Evolutionary conservation across 2,329 filamentous ascomycete genomes (phyloP).

Genomic region (Xylaria sp.): DNA sequence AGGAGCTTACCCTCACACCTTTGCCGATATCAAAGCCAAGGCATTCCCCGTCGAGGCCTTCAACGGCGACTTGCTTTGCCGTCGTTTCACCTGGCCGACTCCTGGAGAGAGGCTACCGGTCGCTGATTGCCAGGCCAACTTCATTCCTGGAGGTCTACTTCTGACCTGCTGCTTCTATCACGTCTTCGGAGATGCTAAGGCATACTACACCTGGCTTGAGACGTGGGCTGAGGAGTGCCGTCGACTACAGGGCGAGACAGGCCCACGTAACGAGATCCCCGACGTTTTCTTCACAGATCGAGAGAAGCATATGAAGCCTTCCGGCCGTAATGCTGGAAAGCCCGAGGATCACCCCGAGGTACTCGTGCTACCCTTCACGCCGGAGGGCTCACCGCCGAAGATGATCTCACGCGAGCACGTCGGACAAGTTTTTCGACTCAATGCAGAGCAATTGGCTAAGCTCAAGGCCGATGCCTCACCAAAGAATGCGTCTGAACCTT

Average conservation of each 20-base stretch:
- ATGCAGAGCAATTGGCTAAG: slow-evolving; percentile 43
- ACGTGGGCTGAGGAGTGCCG: slow-evolving; percentile 53
- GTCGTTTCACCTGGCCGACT: slow-evolving; percentile 44
- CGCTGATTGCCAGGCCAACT: slow-evolving; percentile 47
- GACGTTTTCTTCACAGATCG: slow-evolving; percentile 48
- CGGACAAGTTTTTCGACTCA: slow-evolving; percentile 51
- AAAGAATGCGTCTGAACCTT: slow-evolving; percentile 43
- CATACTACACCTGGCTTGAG: slow-evolving; percentile 49
- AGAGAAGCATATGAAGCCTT: slow-evolving; percentile 47
- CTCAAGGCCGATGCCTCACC: slow-evolving; percentile 51
- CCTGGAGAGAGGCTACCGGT: slow-evolving; percentile 42
- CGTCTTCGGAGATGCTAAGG: slow-evolving; percentile 51
- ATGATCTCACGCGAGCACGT: slow-evolving; percentile 49
- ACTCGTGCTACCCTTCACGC: slow-evolving; percentile 48
- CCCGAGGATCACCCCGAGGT: slow-evolving; percentile 50
- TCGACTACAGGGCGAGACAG: slow-evolving; percentile 46
- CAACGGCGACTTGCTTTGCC: slow-evolving; percentile 42
- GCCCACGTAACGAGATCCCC: slow-evolving; percentile 43
- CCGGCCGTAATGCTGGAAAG: slow-evolving; percentile 45
- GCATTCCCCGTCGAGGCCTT: slow-evolving; percentile 45
- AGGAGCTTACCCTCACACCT: slow-evolving; percentile 43
- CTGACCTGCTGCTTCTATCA: slow-evolving; percentile 48
- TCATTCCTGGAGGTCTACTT: slow-evolving; percentile 48
- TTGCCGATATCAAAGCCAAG: slow-evolving; percentile 45
- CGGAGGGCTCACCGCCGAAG: slow-evolving; percentile 48